Percentiles rank a stretch among this genome's conserved stretches.
Evolutionary conservation across 768 basidiomycete genomes (phyloP).

Genomic region (Lactifluus piperatus): DNA sequence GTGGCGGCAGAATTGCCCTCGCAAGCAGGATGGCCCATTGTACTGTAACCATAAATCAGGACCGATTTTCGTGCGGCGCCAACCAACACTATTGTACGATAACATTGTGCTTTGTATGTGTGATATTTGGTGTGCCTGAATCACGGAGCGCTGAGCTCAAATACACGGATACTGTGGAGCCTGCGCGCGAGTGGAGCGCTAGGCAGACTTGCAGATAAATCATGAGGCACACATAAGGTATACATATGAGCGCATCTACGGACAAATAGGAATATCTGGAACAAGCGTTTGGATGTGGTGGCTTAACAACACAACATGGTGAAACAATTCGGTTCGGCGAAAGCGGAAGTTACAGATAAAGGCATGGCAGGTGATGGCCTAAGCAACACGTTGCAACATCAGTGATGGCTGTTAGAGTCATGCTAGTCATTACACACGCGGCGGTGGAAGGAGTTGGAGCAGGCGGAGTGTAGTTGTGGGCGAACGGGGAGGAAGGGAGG

Average conservation of each 20-base stretch:
- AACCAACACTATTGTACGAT: too few relatives aligned
- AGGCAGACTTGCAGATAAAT: neutral
- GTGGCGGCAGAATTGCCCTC: neutral
- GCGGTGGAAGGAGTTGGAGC: neutral
- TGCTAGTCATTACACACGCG: neutral
- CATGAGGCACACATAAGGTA: too few relatives aligned
- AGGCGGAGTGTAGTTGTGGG: neutral
- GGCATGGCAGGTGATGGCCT: too few relatives aligned
- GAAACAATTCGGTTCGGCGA: neutral
- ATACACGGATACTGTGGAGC: slow-evolving; percentile 4
- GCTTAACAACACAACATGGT: neutral
- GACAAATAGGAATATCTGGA: neutral
- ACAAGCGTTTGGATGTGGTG: neutral
- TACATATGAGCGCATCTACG: neutral
- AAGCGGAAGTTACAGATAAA: neutral
- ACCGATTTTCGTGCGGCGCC: neutral
- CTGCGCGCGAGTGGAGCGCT: slow-evolving; percentile 1
- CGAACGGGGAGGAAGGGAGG: too few relatives aligned
- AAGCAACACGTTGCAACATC: neutral
- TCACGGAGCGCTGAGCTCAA: slow-evolving; percentile 8
- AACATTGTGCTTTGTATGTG: neutral
- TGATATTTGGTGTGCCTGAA: slow-evolving; percentile 1
- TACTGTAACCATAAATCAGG: neutral
- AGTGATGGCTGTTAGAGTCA: too few relatives aligned
- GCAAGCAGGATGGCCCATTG: too few relatives aligned